phyloP scores from a whole-genome alignment of 2,329 filamentous ascomycete species.

The Stemphylium beticola region DNA sequence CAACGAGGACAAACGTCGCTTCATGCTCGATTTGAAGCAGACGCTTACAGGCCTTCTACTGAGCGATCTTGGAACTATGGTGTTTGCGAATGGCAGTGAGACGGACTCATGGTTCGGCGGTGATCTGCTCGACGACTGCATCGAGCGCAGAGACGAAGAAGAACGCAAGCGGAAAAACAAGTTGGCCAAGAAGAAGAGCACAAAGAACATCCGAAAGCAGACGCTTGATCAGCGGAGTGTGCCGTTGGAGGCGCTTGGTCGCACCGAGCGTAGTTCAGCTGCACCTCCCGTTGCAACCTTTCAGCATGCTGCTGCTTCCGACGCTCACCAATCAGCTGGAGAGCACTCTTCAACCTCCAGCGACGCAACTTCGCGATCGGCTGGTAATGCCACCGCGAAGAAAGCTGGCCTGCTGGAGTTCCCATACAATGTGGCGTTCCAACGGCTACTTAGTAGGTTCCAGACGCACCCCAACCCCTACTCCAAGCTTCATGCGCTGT shows the following conservation, averaged over 20 bases:
- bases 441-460: slow-evolving; percentile 81
- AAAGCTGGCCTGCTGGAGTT: slow-evolving; percentile 65
- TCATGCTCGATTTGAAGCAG: slow-evolving; percentile 77
- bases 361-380: slow-evolving; percentile 52
- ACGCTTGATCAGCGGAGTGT: slow-evolving; percentile 45
- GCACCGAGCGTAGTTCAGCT: slow-evolving; percentile 49
- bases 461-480: slow-evolving; percentile 88
- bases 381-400: slow-evolving; percentile 51
- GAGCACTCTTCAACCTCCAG: slow-evolving; percentile 55
- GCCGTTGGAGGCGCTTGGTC: slow-evolving; percentile 52
- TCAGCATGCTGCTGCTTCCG: slow-evolving; percentile 49
- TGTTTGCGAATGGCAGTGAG: slow-evolving; percentile 89
- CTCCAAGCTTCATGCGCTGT: slow-evolving; percentile 80
- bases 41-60: slow-evolving; percentile 82
- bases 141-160: slow-evolving; percentile 50
- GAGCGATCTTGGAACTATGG: slow-evolving; percentile 85
- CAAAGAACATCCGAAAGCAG: slow-evolving; percentile 62
- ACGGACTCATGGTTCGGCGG: slow-evolving; percentile 85
- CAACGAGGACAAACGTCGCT: slow-evolving; percentile 76
- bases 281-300: slow-evolving; percentile 52
- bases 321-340: slow-evolving; percentile 51
- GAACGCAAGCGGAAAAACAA: slow-evolving; percentile 49
- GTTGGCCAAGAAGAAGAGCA: slow-evolving; percentile 58
- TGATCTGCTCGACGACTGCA: slow-evolving; percentile 59
- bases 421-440: slow-evolving; percentile 80